Conservation (phyloP, 257 asterid genomes). For the Penstemon barbatus region DNA sequence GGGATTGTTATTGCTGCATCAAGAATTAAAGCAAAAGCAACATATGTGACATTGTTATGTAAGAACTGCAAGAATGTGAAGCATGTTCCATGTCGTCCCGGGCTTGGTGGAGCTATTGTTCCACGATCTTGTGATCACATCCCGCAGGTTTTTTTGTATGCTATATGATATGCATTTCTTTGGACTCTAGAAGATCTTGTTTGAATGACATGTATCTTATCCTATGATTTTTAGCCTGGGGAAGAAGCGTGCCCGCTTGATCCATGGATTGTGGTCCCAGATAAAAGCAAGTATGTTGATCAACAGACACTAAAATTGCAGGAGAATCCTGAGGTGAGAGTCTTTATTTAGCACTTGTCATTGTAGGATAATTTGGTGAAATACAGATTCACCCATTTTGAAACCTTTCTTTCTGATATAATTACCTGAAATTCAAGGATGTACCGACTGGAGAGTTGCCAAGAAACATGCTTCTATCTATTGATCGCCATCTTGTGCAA, state of each 20-base stretch:
- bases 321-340: conserved; percentile 91
- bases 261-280: conserved; percentile 93
- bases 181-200: not conserved
- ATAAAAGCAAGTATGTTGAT: conserved; percentile 91
- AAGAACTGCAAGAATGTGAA: conserved; percentile 86
- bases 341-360: not conserved
- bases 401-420: not conserved
- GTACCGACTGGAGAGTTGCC: conserved; percentile 99
- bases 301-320: conserved; percentile 91
- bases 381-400: conserved; percentile 5
- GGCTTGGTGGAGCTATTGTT: conserved; percentile 96
- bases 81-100: conserved; percentile 94
- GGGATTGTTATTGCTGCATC: conserved; percentile 98
- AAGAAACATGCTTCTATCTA: conserved; percentile 88
- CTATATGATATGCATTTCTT: not conserved
- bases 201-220: not conserved
- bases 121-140: conserved; percentile 92
- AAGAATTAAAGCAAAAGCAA: conserved; percentile 96
- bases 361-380: not conserved
- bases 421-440: conserved; percentile 51
- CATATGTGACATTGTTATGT: conserved; percentile 86
- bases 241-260: conserved; percentile 91
- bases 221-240: conserved; percentile 49
- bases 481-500: conserved; percentile 98
- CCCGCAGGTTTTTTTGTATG: conserved; percentile 61